Conservation (phyloP, 495 filamentous ascomycete species). For the Corynascus novoguineensis region DNA sequence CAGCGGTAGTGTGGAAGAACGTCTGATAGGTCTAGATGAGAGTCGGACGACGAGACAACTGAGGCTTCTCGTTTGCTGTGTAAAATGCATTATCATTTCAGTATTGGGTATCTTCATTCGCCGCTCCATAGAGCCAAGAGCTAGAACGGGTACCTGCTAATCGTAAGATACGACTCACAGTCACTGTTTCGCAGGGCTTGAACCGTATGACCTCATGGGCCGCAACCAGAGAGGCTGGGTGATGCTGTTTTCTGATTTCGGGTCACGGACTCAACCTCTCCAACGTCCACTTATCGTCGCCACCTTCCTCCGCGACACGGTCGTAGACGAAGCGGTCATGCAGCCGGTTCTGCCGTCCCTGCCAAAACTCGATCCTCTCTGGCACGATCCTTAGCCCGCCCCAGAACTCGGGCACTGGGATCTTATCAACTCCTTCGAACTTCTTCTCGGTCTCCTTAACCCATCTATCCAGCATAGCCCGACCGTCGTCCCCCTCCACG, state of each 20-base stretch:
- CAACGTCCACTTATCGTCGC: slow-evolving; percentile 48
- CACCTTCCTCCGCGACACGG: slow-evolving; percentile 36
- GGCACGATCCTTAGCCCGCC: slow-evolving; percentile 84
- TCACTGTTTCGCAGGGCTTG: neutral
- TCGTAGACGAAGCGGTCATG: slow-evolving; percentile 92
- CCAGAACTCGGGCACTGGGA: slow-evolving; percentile 92
- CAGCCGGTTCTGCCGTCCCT: slow-evolving; percentile 78
- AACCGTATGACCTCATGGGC: neutral
- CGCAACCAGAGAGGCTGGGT: neutral
- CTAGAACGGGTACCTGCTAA: no score
- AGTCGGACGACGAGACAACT: neutral
- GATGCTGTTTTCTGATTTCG: neutral
- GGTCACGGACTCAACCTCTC: slow-evolving; percentile 56
- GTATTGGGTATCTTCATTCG: neutral
- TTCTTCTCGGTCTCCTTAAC: slow-evolving; percentile 64
- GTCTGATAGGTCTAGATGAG: neutral
- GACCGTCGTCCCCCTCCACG: slow-evolving; percentile 49
- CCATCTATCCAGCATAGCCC: slow-evolving; percentile 58
- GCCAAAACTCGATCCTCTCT: slow-evolving; percentile 89
- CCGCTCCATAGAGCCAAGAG: neutral
- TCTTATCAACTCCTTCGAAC: slow-evolving; percentile 69
- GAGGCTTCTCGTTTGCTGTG: no score
- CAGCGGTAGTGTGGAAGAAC: neutral
- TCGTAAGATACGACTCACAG: neutral
- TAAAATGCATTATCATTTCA: no score